Evolutionary conservation across 1,139 yeast genomes (phyloP), one percentile per base, ranked within the genome.

Genomic region (Candida frijolesensis): DNA sequence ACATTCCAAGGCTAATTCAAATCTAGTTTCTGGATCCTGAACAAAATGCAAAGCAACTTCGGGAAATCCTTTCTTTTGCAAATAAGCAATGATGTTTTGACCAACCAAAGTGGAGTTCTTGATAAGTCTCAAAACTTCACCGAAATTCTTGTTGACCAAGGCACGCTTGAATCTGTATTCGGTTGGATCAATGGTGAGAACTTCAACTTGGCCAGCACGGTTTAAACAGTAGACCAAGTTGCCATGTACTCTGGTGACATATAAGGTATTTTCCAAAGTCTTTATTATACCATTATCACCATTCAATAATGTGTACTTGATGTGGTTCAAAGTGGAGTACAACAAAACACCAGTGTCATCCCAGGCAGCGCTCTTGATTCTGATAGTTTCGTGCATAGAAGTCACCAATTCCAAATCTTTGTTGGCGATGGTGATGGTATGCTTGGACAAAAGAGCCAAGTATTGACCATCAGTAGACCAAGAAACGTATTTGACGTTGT

Each of bases 341-440:
- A 95, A 79, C 66, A 95, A 79, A 38, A 95, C 96, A 45, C 95
- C 95, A 45, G 89, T 78, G 61, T 91, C 97, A 67, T 94, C 99
- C 98, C 98, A 95, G 11, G 96, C 91, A 45, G 97, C 98, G 73
- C 96, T 87, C 76, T 95, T 95, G 63, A 95, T 90, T 69, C 99
- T 82, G 60, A 95, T 94, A 4, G 99, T 94, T 73, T 95, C 99
- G 66, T 92, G 98, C 82, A 92, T 80, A 4, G 96, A 85, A 48
- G 94, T 86, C 42, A 91, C 78, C 56, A 85, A 74, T 65, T 90
- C 91, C 61, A 94, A 79, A 57, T 84, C 85, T 67, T 83, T 87
- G 61, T 84, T 87, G 32, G 90, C 96, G 61, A 94, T 85, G 9
- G 96, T 88, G 59, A 95, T 89, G 29, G 96, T 88, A 71, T 95